Conservation (phyloP, 495 filamentous ascomycete genomes). For the Articulospora tetracladia region DNA sequence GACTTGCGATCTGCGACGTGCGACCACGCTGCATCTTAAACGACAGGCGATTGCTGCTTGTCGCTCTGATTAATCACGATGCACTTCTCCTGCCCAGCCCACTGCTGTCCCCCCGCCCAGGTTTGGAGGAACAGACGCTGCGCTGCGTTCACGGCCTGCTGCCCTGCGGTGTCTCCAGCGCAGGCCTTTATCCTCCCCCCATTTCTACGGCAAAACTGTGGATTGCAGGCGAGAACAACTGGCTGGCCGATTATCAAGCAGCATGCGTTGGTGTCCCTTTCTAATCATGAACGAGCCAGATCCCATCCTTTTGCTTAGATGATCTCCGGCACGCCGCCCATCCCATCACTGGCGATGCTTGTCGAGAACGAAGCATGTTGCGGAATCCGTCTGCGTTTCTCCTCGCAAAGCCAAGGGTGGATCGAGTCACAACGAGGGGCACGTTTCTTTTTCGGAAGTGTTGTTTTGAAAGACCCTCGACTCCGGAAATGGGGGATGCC, state of each 20-base stretch:
- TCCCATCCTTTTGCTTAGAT: neutral
- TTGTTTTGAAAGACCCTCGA: neutral
- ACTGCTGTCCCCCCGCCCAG: no score
- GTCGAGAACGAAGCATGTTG: neutral
- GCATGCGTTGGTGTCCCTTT: constrained; percentile 7
- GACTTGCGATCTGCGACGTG: no score
- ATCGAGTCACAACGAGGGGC: neutral
- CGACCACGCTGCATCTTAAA: no score
- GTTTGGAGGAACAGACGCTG: no score
- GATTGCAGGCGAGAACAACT: constrained; percentile 3
- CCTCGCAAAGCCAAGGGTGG: constrained; percentile 4
- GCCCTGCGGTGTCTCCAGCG: neutral
- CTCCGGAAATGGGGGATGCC: neutral
- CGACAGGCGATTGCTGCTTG: no score
- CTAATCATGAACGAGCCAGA: neutral
- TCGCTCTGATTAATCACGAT: neutral
- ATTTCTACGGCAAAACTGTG: constrained; percentile 15
- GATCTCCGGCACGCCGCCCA: neutral
- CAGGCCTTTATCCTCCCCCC: constrained; percentile 9
- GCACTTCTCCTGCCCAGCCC: no score
- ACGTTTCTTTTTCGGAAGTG: constrained; percentile 3
- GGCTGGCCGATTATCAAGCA: constrained; percentile 18
- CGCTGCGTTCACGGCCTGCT: neutral
- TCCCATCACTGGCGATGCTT: neutral
- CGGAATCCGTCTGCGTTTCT: neutral